phyloP scores from a whole-genome alignment of 345 rosid species.

The Sonneratia alba region DNA sequence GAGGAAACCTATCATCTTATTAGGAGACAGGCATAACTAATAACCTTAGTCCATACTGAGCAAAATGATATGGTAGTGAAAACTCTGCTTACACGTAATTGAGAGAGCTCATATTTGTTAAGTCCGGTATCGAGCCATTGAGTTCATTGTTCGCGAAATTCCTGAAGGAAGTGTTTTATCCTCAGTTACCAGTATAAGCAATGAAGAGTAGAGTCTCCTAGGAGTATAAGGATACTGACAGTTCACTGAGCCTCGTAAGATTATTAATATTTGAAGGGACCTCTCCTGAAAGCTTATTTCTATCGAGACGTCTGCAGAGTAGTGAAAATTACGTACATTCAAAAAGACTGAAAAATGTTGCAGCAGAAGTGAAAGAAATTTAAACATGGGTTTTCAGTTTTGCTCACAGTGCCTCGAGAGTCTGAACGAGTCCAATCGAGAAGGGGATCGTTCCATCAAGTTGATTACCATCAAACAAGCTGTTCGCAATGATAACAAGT shows the following conservation, averaged over 20 bases:
- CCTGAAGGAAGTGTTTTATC: conserved; percentile 27
- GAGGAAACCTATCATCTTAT: conserved; percentile 5
- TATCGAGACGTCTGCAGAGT: conserved; percentile 72
- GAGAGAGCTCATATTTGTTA: conserved; percentile 52
- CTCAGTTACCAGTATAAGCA: not conserved
- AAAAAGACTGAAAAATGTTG: not conserved
- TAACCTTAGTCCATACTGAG: not conserved
- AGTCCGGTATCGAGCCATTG: conserved; percentile 72
- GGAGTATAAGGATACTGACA: conserved; percentile 36
- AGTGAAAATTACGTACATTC: not conserved
- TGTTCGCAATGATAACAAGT: conserved; percentile 16
- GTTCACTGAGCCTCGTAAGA: conserved; percentile 62
- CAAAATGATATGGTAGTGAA: not conserved
- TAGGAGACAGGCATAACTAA: not conserved
- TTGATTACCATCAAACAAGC: conserved; percentile 79
- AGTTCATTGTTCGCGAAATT: conserved; percentile 74
- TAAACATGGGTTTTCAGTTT: not conserved
- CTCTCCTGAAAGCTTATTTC: conserved; percentile 56
- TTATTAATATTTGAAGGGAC: conserved; percentile 63
- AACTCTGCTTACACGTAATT: conserved; percentile 56
- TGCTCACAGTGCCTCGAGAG: conserved; percentile 98
- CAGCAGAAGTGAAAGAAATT: not conserved
- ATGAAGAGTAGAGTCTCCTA: not conserved
- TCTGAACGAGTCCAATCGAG: conserved; percentile 56
- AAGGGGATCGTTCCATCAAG: conserved; percentile 63